Conservation (phyloP, 345 rosid species). For the Gossypium thurberi region DNA sequence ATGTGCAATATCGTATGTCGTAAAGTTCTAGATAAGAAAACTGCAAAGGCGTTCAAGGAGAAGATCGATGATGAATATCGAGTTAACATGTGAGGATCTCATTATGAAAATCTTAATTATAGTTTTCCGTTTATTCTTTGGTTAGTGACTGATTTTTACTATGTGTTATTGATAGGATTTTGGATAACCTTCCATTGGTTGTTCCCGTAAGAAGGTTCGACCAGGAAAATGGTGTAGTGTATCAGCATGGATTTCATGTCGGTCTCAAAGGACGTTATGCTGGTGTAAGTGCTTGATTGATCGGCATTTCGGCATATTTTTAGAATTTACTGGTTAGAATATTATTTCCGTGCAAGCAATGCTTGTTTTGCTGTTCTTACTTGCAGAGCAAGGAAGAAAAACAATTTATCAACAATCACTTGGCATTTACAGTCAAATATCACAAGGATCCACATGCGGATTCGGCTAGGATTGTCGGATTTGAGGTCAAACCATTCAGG, state of each 20-base stretch:
- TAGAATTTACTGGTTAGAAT: neutral
- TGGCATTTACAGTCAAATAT: conserved; percentile 60
- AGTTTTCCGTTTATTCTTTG: neutral
- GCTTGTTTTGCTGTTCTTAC: neutral
- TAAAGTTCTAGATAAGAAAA: conserved; percentile 20
- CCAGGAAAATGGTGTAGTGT: conserved; percentile 37
- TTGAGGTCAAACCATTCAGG: conserved; percentile 95
- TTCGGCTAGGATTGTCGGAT: conserved; percentile 76
- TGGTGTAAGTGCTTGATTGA: conserved; percentile 36
- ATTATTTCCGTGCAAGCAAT: neutral
- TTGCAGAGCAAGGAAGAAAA: conserved; percentile 73
- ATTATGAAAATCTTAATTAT: neutral
- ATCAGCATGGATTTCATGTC: conserved; percentile 58
- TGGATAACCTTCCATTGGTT: conserved; percentile 77
- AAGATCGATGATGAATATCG: conserved; percentile 80
- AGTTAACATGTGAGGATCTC: conserved; percentile 34
- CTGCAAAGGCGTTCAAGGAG: conserved; percentile 62
- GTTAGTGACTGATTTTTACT: neutral
- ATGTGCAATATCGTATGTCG: conserved; percentile 15
- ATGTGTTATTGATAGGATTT: conserved; percentile 38
- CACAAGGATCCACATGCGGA: conserved; percentile 62
- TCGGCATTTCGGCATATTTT: neutral
- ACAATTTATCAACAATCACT: conserved; percentile 80
- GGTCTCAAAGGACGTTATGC: conserved; percentile 61
- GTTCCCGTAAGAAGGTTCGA: conserved; percentile 44